Conservation (phyloP, 768 basidiomycete species). For the Kwoniella mangroviensis region DNA sequence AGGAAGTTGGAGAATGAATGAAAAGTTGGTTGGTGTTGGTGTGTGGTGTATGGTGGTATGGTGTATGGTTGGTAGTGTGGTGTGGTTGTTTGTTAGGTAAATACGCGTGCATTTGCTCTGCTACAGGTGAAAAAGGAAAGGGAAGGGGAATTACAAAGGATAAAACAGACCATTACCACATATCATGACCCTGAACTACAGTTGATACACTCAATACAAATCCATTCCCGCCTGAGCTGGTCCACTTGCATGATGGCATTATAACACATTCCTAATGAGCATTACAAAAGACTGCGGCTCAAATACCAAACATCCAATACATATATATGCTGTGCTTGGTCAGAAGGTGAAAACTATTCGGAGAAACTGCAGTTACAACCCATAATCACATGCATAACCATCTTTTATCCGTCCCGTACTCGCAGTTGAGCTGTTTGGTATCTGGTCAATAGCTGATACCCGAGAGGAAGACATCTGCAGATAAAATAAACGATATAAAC, state of each 20-base stretch:
- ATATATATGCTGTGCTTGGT: neutral
- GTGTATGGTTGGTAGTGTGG: neutral
- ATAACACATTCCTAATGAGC: neutral
- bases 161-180: neutral
- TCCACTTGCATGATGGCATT: neutral
- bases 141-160: constrained; percentile 6
- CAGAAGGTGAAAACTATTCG: neutral
- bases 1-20: constrained; percentile 3
- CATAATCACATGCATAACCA: neutral
- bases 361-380: neutral
- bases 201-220: neutral
- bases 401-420: neutral
- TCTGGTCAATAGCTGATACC: neutral
- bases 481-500: neutral
- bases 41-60: constrained; percentile 11
- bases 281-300: constrained; percentile 1
- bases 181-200: neutral
- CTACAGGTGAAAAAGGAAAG: neutral
- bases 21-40: constrained; percentile 5
- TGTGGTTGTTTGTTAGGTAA: constrained; percentile 3
- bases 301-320: neutral
- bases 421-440: neutral
- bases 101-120: neutral
- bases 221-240: constrained; percentile 8
- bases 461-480: neutral